Conservation (phyloP, 116 monocot genomes). For the Papilionanthe hybrid region DNA sequence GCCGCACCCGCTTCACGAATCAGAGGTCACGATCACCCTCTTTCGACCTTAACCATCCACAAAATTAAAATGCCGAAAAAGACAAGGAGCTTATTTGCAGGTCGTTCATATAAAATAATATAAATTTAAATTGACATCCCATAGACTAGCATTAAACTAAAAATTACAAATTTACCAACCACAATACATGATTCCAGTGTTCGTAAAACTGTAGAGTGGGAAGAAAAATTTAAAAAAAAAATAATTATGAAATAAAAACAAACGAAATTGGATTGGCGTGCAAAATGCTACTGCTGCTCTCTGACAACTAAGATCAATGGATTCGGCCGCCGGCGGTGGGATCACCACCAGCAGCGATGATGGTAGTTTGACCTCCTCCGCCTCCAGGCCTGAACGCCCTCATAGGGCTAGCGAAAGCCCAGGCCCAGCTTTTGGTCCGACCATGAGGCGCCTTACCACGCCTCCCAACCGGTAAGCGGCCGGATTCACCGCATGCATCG, state of each 20-base stretch:
- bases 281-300: neutral
- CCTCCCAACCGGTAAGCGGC: neutral
- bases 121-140: neutral
- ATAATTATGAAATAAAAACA: no score
- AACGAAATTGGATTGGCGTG: neutral
- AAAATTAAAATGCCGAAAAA: no score
- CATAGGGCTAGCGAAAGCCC: slow-evolving; percentile 81
- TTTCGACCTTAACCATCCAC: no score
- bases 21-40: no score
- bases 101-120: neutral
- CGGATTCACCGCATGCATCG: neutral
- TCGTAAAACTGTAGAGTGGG: neutral
- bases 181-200: neutral
- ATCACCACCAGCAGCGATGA: neutral
- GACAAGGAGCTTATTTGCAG: no score
- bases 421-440: slow-evolving; percentile 57
- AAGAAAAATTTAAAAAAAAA: neutral
- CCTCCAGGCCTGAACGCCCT: slow-evolving; percentile 42
- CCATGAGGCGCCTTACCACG: neutral
- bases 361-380: neutral
- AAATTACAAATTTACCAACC: neutral
- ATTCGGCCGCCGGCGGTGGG: neutral
- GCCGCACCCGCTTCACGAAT: no score
- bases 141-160: neutral
- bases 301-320: neutral